Evolutionary conservation across 2,329 filamentous ascomycete species (phyloP), one percentile per base, ranked within the genome.

Genomic region (Exophiala viscosa): DNA sequence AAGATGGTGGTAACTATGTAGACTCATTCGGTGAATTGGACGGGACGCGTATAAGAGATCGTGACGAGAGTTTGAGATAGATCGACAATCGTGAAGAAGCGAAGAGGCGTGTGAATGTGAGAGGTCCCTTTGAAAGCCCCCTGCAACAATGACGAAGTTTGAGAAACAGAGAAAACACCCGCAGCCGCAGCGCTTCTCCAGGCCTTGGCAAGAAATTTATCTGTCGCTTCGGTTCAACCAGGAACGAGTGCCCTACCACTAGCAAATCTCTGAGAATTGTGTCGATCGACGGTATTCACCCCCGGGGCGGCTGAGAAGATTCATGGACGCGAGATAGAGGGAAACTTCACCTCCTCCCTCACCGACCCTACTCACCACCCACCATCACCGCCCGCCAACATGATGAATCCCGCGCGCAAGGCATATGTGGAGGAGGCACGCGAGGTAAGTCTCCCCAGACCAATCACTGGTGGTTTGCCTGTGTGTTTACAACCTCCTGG

Each of bases 371-470:
- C 8, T 13, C 13, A 13, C 4, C 18, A 8, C 20, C 4, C 8
- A 14, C 20, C 18, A n/a, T 42, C n/a, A 18, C 9, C 38, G 8
- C 47, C 47, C 40, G 20, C 14, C 55, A 72, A 66, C 67, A 80
- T 73, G 69, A 80, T 95, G 76, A 92, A 96, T 76, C 92, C 92
- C 53, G 84, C 92, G 69, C 83, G 93, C 61, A 87, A 92, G 72
- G 92, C 92, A 38, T 96, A 95, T 71, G 90, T 97, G 60, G 92
- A 97, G 78, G 92, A 96, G 67, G 84, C 82, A 67, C 72, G 78
- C 48, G 80, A 86, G 76, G 85, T 87, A 79, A 76, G 81, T 65
- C n/a, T 28, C 39, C 23, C 14, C 42, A 28, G 4, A 32, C 43
- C 5, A 15, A 5, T 31, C 39, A 14, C 13, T 23, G 36, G n/a